A percentile compares a stretch with the other conserved stretches of the same genome.
Evolutionary conservation across 192 early-diverging fungal species (phyloP).

Genomic region (Mortierella antarctica): DNA sequence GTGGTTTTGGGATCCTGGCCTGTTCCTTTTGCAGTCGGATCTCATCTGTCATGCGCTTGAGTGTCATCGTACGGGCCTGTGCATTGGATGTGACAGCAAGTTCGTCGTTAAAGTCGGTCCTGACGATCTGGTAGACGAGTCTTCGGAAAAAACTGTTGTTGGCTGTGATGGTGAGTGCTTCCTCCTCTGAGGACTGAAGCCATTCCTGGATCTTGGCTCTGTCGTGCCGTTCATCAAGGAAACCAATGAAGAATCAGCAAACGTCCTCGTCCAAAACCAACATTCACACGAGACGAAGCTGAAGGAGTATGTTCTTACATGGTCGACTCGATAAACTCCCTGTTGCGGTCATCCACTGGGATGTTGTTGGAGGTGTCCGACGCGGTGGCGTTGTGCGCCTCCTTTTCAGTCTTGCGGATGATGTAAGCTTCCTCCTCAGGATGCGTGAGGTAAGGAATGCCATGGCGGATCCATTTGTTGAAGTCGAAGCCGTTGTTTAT

Average conservation of each 20-base stretch:
- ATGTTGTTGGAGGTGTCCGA: conserved; percentile 37
- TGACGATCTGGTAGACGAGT: conserved; percentile 83
- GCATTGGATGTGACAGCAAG: conserved; percentile 19
- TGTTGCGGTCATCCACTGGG: conserved; percentile 62
- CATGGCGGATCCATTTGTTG: conserved; percentile 85
- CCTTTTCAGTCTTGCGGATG: conserved; percentile 21
- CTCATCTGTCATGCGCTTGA: conserved; percentile 51
- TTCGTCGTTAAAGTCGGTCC: conserved; percentile 36
- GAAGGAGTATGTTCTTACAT: conserved; percentile 36
- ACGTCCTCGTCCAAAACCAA: not conserved
- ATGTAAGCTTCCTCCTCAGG: conserved; percentile 63
- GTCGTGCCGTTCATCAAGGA: not conserved
- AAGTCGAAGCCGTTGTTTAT: conserved; percentile 86
- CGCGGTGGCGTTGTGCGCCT: not conserved
- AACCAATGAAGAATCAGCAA: not conserved
- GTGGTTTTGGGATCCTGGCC: conserved; percentile 33
- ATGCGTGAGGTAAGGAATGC: conserved; percentile 79
- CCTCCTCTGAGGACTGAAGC: conserved; percentile 44
- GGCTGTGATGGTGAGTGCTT: conserved; percentile 54
- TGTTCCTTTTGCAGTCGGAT: conserved; percentile 54
- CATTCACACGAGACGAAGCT: not conserved
- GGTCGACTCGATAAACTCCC: conserved; percentile 58
- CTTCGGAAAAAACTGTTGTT: conserved; percentile 74
- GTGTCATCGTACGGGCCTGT: conserved; percentile 55
- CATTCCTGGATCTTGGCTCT: conserved; percentile 52